Conservation (phyloP, 1,139 yeast genomes). For the Candida freyschussii region DNA sequence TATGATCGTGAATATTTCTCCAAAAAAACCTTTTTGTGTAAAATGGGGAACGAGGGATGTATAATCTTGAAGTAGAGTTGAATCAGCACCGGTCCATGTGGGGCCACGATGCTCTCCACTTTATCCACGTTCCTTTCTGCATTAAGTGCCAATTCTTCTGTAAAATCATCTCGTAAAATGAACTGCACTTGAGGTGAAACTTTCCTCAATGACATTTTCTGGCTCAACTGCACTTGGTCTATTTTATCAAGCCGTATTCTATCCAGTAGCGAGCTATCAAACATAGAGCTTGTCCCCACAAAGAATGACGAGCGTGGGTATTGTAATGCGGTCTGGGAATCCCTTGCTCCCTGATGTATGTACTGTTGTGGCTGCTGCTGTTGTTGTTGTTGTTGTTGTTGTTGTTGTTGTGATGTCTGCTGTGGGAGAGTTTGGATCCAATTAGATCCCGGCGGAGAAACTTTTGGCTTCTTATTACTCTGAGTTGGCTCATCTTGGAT, state of each 20-base stretch:
- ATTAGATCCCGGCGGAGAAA: slow-evolving; percentile 3
- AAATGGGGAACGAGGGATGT: slow-evolving; percentile 73
- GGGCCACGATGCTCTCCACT: slow-evolving; percentile 68
- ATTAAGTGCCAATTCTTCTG: slow-evolving; percentile 54
- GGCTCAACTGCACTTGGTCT: slow-evolving; percentile 61
- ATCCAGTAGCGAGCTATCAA: slow-evolving; percentile 55
- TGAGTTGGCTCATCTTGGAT: slow-evolving; percentile 10
- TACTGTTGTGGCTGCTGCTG: slow-evolving; percentile 8
- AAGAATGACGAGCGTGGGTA: slow-evolving; percentile 74
- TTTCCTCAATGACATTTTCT: slow-evolving; percentile 55
- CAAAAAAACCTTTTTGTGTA: slow-evolving; percentile 70
- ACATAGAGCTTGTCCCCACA: slow-evolving; percentile 70
- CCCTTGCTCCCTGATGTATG: slow-evolving; percentile 7
- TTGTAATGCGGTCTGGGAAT: slow-evolving; percentile 39
- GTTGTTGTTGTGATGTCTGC: slow-evolving; percentile 11
- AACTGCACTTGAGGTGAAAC: slow-evolving; percentile 65
- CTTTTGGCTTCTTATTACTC: slow-evolving; percentile 5
- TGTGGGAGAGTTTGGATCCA: slow-evolving; percentile 7
- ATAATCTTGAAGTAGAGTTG: slow-evolving; percentile 70
- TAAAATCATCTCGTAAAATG: slow-evolving; percentile 65
- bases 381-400: slow-evolving; percentile 15
- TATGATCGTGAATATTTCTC: slow-evolving; percentile 75
- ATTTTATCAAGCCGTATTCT: slow-evolving; percentile 48
- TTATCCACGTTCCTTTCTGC: slow-evolving; percentile 68
- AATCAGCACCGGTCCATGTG: slow-evolving; percentile 69